A percentile compares a stretch with the other conserved stretches of the same genome.
These are phyloP conservation scores for Dittrichia graveolens DNA, from an alignment of 129 eudicot species.

Conservation along the genomic window DNA sequence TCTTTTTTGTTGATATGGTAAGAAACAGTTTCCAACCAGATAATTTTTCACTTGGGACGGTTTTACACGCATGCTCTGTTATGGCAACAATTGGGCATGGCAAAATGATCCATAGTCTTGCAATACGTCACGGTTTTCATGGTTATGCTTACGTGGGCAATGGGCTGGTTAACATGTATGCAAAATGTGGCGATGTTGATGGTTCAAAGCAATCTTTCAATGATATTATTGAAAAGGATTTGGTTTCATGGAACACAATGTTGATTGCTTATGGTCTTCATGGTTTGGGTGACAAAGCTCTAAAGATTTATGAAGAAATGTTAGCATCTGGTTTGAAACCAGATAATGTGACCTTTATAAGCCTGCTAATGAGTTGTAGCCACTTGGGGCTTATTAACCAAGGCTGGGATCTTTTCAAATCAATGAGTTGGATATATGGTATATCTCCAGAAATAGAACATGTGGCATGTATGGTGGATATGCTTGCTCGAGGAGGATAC, in stretches of 20 bases:
- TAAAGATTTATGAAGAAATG: constrained; percentile 49
- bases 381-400: constrained; percentile 62
- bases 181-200: constrained; percentile 70
- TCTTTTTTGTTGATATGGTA: constrained; percentile 47
- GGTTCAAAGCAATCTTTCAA: constrained; percentile 49
- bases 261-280: constrained; percentile 71
- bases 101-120: constrained; percentile 57
- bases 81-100: constrained; percentile 69
- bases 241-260: constrained; percentile 78
- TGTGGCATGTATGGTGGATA: constrained; percentile 72
- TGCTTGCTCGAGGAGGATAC: constrained; percentile 72
- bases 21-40: constrained; percentile 46
- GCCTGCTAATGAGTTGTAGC: constrained; percentile 82
- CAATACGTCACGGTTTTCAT: constrained; percentile 51
- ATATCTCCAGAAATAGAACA: constrained; percentile 63
- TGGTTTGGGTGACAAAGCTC: constrained; percentile 57
- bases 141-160: constrained; percentile 65
- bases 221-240: constrained; percentile 54
- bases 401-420: constrained; percentile 47
- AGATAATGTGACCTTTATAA: constrained; percentile 71
- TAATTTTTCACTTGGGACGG: constrained; percentile 67
- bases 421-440: constrained; percentile 52
- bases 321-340: constrained; percentile 49
- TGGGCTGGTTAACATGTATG: constrained; percentile 82
- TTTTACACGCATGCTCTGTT: constrained; percentile 71